Base-by-base conservation (phyloP, 2,329 filamentous ascomycete species). In the Epichloe hybrida region DNA sequence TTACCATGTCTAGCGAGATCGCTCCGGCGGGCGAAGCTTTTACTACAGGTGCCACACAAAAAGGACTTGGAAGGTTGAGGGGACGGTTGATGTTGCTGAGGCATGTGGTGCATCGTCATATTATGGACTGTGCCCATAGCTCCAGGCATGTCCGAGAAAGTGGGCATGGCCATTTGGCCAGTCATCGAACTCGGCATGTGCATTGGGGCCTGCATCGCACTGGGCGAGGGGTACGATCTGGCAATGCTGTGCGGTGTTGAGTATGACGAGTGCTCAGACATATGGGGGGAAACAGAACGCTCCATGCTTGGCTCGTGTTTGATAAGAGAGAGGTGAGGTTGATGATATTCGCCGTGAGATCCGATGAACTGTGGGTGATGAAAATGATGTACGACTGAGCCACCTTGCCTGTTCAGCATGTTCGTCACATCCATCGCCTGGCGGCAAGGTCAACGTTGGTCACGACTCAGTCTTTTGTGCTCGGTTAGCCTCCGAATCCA, bases 1-100 rank as follows among this genome's bases (percentile, higher is more conserved):
- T 17, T 17, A 96, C 91, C 91, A 70, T 98, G 93, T 61, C 93
- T 81, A 56, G 90, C 88, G 48, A 97, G 80, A 70, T 98, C 93
- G 69, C 91, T 97, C 57, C 93, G 79, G 61, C 93, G 77, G 49
- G 93, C 93, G 65, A 98, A 98, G 23, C 85, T 86, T 69, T 97
- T 97, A 52, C 78, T 79, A 66, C 93, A 98, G 3, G 86, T 91
- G 56, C 82, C 86, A 70, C 93, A 98, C 21, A 88, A 84, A 63
- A 93, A 96, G 1, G 87, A 83, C 69, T 96, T 80, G 11, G 67
- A 61, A 1, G 73, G 68, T 17, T 66, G 65, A 49, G 67, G 63
- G 3, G 62, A 58, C 20, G 61, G 53, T 48, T 68, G 64, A 5
- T 61, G 59, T 27, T 62, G 64, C 49, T 64, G 65, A 27, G 54